Conservation (phyloP, 176 grass and related monocot genomes). For the Pharus latifolius region DNA sequence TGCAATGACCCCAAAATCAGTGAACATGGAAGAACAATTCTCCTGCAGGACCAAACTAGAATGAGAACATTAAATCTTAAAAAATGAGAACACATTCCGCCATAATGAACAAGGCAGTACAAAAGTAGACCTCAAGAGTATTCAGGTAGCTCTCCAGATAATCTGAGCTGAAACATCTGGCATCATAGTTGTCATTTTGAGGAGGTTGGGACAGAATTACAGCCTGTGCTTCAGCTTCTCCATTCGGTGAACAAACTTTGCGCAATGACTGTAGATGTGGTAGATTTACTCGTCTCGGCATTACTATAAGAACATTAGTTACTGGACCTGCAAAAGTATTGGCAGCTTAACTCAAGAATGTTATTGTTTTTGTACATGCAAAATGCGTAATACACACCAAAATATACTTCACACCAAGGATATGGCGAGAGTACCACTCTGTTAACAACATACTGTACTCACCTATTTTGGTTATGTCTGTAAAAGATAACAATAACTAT, state of each 20-base stretch:
- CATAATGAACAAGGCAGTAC: neutral
- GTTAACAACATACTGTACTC: too few species aligned
- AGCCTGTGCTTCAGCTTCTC: conserved; percentile 18
- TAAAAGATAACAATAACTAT: too few species aligned
- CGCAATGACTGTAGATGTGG: conserved; percentile 33
- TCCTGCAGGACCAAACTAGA: conserved; percentile 17
- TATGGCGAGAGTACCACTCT: too few species aligned
- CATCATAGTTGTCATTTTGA: conserved; percentile 18
- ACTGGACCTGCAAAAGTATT: conserved; percentile 38
- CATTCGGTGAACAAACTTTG: conserved; percentile 38
- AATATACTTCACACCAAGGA: too few species aligned
- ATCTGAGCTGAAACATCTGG: conserved; percentile 22
- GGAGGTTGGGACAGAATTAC: conserved; percentile 20
- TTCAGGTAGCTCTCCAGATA: conserved; percentile 22
- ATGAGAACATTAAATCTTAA: neutral
- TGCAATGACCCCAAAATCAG: conserved; percentile 2
- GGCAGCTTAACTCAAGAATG: too few species aligned
- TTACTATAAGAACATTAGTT: conserved; percentile 54
- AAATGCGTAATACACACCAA: too few species aligned
- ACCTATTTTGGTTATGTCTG: too few species aligned
- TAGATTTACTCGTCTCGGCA: conserved; percentile 22
- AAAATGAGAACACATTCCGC: neutral
- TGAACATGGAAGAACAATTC: neutral
- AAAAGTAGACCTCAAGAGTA: conserved; percentile 37
- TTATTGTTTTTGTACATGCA: too few species aligned